Base-by-base conservation (phyloP, 1,284 basidiomycete species). In the Dichomitus squalens region DNA sequence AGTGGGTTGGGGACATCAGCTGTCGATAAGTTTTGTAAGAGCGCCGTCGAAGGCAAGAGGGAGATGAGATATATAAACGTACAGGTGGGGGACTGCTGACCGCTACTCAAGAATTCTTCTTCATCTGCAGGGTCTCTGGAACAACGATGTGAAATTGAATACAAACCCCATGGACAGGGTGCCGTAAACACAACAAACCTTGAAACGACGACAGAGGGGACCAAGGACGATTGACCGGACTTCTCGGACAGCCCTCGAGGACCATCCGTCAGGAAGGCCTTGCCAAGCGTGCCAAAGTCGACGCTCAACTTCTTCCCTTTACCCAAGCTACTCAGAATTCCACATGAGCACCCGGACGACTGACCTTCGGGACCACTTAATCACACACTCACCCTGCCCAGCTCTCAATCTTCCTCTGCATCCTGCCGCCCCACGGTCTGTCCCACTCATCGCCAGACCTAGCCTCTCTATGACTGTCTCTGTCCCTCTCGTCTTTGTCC, bases 61-160 rank as follows among this genome's bases (percentile, higher is more conserved):
- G 31, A 21, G 8, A 25, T 25, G 44, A 16, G 27, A 20, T 39
- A 16, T 14, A 49, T 39, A 43, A 20, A 78, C 81, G 61, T 67
- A 86, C 87, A 85, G 60, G 80, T 73, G 7, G 88, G 88, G 21
- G 88, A 91, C 7, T 78, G 82, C 67, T 89, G 88, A 1, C 88
- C 87, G 65, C 89, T 91, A 68, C 88, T 90, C 56, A 86, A 71
- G 16, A 83, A 69, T 21, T 86, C 85, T 12, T 87, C 88, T 8
- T 88, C 87, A 8, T 85, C 84, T 3, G 65, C 74, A 23, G 68
- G 66, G 14, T 78, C 75, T 52, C 73, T 77, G 46, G 6, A 21
- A 31, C 27, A 36, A 38, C 44, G 27, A 46, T 14, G n/a, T 20
- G 7, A 16, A 44, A 57, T 9, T n/a, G 41, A 18, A 52, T 46